Evolutionary conservation across 2,329 filamentous ascomycete genomes (phyloP).

Genomic region (Sporothrix mexicana): DNA sequence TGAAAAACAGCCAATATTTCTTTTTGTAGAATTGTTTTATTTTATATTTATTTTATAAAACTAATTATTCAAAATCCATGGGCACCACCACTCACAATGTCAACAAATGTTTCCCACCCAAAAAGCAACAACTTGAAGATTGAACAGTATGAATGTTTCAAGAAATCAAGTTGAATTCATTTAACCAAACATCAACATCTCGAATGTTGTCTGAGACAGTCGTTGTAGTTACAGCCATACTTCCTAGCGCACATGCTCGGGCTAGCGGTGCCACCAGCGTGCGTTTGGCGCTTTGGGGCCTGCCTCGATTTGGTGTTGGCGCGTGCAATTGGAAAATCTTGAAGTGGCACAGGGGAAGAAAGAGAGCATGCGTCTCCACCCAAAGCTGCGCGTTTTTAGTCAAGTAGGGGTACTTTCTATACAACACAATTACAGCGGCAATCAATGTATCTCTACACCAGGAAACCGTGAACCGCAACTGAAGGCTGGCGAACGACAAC

Average conservation of each 20-base stretch:
- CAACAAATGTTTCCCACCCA: too few relatives aligned
- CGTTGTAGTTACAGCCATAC: background rate
- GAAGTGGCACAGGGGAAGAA: slow-evolving; percentile 11
- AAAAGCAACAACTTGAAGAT: background rate
- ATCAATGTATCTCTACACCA: background rate
- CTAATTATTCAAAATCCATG: too few relatives aligned
- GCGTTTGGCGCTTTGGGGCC: background rate
- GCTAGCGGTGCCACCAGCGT: slow-evolving; percentile 12
- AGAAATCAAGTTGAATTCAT: background rate
- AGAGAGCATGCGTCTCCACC: slow-evolving; percentile 15
- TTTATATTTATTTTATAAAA: too few relatives aligned
- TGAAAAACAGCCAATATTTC: too few relatives aligned
- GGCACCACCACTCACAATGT: too few relatives aligned
- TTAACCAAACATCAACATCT: background rate
- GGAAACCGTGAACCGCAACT: slow-evolving; percentile 18
- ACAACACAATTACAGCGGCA: background rate
- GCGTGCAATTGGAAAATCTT: slow-evolving; percentile 13
- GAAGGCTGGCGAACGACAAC: background rate
- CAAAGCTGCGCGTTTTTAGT: slow-evolving; percentile 8
- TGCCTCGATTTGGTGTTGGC: slow-evolving; percentile 24
- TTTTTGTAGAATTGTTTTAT: background rate
- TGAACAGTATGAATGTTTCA: background rate
- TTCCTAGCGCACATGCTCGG: slow-evolving; percentile 21
- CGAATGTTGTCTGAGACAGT: background rate
- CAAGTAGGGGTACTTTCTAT: background rate